These are phyloP conservation scores for Lipomyces yamanashiensis DNA, from an alignment of 805 yeast species.

Conservation along the genomic window DNA sequence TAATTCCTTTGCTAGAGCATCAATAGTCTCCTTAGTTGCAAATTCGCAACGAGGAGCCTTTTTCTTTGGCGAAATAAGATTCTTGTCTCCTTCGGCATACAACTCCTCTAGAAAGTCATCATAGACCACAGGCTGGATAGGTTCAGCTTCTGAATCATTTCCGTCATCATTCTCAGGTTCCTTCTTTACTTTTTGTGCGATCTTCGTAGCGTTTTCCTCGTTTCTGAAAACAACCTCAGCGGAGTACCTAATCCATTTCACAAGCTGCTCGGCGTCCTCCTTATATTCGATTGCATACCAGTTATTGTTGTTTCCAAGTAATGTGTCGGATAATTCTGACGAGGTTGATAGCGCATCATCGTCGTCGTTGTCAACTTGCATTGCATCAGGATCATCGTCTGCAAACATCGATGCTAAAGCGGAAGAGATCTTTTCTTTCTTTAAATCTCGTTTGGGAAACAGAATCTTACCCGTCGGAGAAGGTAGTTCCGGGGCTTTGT, in stretches of 20 bases:
- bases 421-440: slow-evolving; percentile 4
- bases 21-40: slow-evolving; percentile 27
- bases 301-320: slow-evolving; percentile 32
- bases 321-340: slow-evolving; percentile 26
- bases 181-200: background rate
- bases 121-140: slow-evolving; percentile 1
- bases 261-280: slow-evolving; percentile 32
- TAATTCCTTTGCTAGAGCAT: slow-evolving; percentile 19
- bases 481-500: slow-evolving; percentile 27
- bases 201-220: slow-evolving; percentile 5
- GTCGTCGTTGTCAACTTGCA: background rate
- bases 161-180: background rate
- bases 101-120: slow-evolving; percentile 29
- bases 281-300: slow-evolving; percentile 30
- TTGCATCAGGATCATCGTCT: background rate
- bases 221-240: slow-evolving; percentile 13
- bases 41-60: slow-evolving; percentile 11
- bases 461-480: slow-evolving; percentile 34
- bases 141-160: slow-evolving; percentile 3
- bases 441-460: slow-evolving; percentile 21
- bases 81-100: slow-evolving; percentile 1
- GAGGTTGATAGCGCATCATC: slow-evolving; percentile 24
- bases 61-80: slow-evolving; percentile 6
- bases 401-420: background rate
- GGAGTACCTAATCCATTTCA: slow-evolving; percentile 25